Base-by-base conservation (phyloP, 208 protist species). In the Leishmania martiniquensis region DNA sequence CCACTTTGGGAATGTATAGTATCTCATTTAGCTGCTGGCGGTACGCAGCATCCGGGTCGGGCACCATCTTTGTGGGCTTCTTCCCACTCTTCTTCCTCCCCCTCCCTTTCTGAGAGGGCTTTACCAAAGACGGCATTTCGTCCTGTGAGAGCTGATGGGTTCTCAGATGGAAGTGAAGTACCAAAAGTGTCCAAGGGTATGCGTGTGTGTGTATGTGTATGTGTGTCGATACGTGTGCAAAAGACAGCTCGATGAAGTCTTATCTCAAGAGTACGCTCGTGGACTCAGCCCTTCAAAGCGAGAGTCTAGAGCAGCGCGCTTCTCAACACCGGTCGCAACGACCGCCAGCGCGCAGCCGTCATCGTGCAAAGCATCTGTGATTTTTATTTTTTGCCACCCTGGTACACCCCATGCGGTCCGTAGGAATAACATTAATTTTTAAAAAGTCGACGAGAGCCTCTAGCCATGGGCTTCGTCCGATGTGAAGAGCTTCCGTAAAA, bases 31-130 rank as follows among this genome's bases (percentile, higher is more conserved):
- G 79, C 20, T 81, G 75, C 62, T 83, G 51, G 0, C 75, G 78
- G 70, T 89, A 93, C 37, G 63, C 72, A 25, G 78, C 80, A 74
- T 93, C 89, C 12, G 85, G 84, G 39, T 93, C 89, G 6, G 79
- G 79, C 2, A 83, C 52, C 2, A 79, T 34, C 59, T 84, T 84
- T 29, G 60, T 45, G 13, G 82, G 65, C 57, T 82, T 79, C 45
- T 88, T 88, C 15, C 76, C 71, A 15, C 82, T 85, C 7, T 78
- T 80, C 25, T 70, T 72, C 32, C 68, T 82, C 12, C 78, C 81
- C 77, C 89, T 93, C 29, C 49, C n/a, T 17, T 84, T 80, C 62
- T 83, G 71, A 15, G 78, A 67, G 10, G 49, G 52, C 32, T 73
- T 76, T 17, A 54, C 39, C 15, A 71, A 17, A 32, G 49, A 20